Conservation (phyloP, 345 rosid species). For the Salix koriyanagi region DNA sequence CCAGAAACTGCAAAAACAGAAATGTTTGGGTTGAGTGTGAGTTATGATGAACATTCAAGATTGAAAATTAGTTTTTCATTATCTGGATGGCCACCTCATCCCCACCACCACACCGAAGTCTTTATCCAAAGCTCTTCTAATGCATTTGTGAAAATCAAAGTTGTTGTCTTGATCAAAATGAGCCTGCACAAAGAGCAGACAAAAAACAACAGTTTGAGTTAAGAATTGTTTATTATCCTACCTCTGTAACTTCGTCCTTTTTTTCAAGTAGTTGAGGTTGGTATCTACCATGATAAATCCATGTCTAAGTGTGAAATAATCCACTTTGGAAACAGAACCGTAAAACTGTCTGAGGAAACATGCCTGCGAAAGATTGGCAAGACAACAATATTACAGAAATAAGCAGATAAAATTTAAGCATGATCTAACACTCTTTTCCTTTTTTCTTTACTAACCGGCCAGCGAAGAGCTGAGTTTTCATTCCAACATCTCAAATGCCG, state of each 20-base stretch:
- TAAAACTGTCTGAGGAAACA: conserved; percentile 66
- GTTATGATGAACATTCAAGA: not conserved
- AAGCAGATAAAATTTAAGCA: not conserved
- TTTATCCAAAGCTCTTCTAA: conserved; percentile 65
- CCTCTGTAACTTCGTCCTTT: not conserved
- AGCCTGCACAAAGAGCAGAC: conserved; percentile 41
- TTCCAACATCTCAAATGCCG: conserved; percentile 55
- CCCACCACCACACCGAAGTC: conserved; percentile 65
- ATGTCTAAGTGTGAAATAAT: conserved; percentile 69
- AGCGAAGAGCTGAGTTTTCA: conserved; percentile 38
- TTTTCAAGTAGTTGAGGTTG: not conserved
- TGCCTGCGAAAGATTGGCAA: conserved; percentile 27
- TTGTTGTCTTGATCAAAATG: conserved; percentile 55
- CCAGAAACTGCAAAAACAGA: conserved; percentile 55
- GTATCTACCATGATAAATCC: conserved; percentile 64
- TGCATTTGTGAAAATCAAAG: conserved; percentile 73
- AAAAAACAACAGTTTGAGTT: not conserved
- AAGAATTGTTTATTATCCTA: not conserved
- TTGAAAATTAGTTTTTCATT: not conserved
- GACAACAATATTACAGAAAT: not conserved
- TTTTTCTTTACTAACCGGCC: conserved; percentile 38
- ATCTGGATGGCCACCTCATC: conserved; percentile 38
- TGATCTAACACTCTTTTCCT: not conserved
- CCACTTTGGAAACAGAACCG: conserved; percentile 63
- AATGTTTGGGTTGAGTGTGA: not conserved